Evolutionary conservation across 2,329 filamentous ascomycete genomes (phyloP), one percentile per base, ranked within the genome.

Genomic region (Colletotrichum orbiculare): DNA sequence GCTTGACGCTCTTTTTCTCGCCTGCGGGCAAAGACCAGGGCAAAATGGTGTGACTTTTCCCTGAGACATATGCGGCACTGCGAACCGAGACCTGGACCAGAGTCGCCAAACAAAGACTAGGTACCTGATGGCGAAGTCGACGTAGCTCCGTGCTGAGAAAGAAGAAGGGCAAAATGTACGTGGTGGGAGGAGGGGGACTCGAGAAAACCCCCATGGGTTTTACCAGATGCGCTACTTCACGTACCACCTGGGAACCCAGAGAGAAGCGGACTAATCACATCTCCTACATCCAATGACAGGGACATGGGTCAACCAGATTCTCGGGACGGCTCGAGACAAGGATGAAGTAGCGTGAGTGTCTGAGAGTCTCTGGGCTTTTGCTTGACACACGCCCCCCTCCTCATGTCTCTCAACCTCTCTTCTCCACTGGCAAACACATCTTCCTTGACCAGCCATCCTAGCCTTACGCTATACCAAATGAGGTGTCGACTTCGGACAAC

Each of bases 31-130:
- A 45, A 57, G 53, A 25, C 25, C 52, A 25, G 38, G 54, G 42
- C 37, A 63, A 37, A 11, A 66, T 63, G 63, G 63, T 52, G 52
- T 57, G 63, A 62, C 35, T 58, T 56, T 66, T 43, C 15, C 37
- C 59, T 49, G 53, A 45, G 47, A 48, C 46, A 42, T 38, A 65
- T 59, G 60, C 54, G 39, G 37, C 42, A 41, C 15, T 38, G 54
- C 48, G 42, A 62, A 41, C 58, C 58, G 56, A 47, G 46, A 48
- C 41, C 62, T 48, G 46, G 58, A 34, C 48, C 39, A 17, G 52
- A 37, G 53, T 57, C 62, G 58, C 56, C 25, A 3, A 45, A 38
- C 41, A 11, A n/a, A 38, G 52, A 53, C 56, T 33, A 46, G 25
- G 39, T 53, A 58, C 55, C 55, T 49, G 8, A 34, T 42, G 45